Percentiles rank a stretch among this genome's conserved stretches.
These are phyloP conservation scores for Rubroshorea leprosula DNA, from an alignment of 345 rosid species.

Conservation along the genomic window DNA sequence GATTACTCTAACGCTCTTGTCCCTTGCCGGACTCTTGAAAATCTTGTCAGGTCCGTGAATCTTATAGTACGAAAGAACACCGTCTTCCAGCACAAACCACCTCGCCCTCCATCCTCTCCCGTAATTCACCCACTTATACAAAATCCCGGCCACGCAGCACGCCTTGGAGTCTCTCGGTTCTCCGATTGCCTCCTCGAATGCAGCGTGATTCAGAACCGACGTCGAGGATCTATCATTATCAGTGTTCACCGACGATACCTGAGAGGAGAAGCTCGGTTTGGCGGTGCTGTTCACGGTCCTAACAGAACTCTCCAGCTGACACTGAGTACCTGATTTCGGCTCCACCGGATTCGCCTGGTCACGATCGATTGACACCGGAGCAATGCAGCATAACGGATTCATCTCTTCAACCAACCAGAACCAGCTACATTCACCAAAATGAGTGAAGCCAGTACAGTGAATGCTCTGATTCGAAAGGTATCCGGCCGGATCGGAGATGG, in stretches of 20 bases:
- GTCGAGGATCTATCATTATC: conserved; percentile 25
- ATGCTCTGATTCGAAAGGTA: conserved; percentile 4
- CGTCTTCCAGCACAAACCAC: conserved; percentile 81
- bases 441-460: neutral
- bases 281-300: conserved; percentile 33
- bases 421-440: conserved; percentile 2
- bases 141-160: conserved; percentile 57
- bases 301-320: conserved; percentile 36
- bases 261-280: conserved; percentile 54
- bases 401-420: conserved; percentile 18
- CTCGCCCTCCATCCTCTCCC: conserved; percentile 93
- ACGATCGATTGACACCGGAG: conserved; percentile 93
- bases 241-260: conserved; percentile 49
- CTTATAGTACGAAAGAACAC: conserved; percentile 61
- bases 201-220: conserved; percentile 22
- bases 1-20: conserved; percentile 60
- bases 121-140: conserved; percentile 96
- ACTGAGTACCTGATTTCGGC: conserved; percentile 42
- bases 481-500: conserved; percentile 5
- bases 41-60: conserved; percentile 93
- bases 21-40: conserved; percentile 56
- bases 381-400: conserved; percentile 99
- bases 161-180: conserved; percentile 38
- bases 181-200: conserved; percentile 15
- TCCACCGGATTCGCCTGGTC: conserved; percentile 63